These are phyloP conservation scores for Dispira parvispora DNA, from an alignment of 192 early-diverging fungal species.

Conservation along the genomic window DNA sequence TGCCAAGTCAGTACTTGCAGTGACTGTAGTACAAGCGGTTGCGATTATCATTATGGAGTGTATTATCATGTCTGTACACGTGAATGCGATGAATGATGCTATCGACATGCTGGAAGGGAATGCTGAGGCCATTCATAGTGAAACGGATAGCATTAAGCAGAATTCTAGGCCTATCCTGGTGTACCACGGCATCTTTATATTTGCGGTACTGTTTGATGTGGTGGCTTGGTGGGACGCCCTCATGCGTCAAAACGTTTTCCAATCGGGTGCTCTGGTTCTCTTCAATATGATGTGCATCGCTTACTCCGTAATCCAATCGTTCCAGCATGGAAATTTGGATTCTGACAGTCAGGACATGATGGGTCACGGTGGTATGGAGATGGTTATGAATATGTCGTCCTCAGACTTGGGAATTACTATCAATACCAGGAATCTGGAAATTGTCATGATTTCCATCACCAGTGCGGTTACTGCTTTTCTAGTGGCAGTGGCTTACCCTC, in stretches of 20 bases:
- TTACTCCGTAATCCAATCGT: neutral
- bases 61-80: too few relatives aligned
- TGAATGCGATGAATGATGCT: too few relatives aligned
- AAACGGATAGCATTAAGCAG: too few relatives aligned
- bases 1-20: too few relatives aligned
- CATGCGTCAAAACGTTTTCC: neutral
- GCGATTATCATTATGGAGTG: too few relatives aligned
- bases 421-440: neutral
- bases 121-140: too few relatives aligned
- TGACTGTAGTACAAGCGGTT: too few relatives aligned
- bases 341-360: neutral
- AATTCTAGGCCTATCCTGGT: too few relatives aligned
- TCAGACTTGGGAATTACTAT: neutral
- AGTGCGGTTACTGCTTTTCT: neutral
- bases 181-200: neutral
- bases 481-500: neutral
- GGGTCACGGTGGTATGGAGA: neutral
- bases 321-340: neutral
- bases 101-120: too few relatives aligned
- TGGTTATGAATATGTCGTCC: neutral
- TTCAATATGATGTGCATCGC: neutral
- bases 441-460: neutral
- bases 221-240: conserved; percentile 2
- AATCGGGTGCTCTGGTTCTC: neutral
- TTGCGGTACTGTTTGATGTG: neutral